Evolutionary conservation across 2,329 filamentous ascomycete species (phyloP).

Genomic region (Diaporthe vexans): DNA sequence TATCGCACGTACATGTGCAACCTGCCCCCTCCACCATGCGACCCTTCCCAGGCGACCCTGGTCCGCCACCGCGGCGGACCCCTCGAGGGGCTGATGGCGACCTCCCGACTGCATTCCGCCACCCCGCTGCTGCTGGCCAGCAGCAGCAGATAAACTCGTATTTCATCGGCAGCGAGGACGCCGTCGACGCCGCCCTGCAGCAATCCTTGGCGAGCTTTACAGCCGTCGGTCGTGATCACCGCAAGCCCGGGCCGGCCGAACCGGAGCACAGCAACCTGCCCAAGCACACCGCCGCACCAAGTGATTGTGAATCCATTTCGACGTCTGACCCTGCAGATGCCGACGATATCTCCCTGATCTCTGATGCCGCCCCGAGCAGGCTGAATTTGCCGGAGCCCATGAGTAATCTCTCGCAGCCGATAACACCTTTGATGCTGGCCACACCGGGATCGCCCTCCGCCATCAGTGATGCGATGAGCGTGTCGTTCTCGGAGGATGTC

Average conservation of each 20-base stretch:
- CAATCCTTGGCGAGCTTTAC: slow-evolving; percentile 47
- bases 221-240: slow-evolving; percentile 50
- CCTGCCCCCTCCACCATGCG: slow-evolving; percentile 53
- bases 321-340: slow-evolving; percentile 32
- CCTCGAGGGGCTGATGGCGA: slow-evolving; percentile 55
- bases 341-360: slow-evolving; percentile 35
- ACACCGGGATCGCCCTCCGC: slow-evolving; percentile 57
- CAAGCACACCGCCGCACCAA: slow-evolving; percentile 34
- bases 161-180: slow-evolving; percentile 64
- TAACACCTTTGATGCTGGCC: slow-evolving; percentile 60
- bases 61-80: slow-evolving; percentile 56
- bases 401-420: slow-evolving; percentile 56
- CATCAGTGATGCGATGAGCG: slow-evolving; percentile 65
- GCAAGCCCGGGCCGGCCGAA: slow-evolving; percentile 46
- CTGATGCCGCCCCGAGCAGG: slow-evolving; percentile 42
- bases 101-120: slow-evolving; percentile 50
- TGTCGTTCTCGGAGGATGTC: slow-evolving; percentile 62
- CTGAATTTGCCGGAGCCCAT: slow-evolving; percentile 36
- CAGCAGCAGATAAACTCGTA: slow-evolving; percentile 63
- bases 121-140: slow-evolving; percentile 45
- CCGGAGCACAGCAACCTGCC: slow-evolving; percentile 30
- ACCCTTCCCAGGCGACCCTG: slow-evolving; percentile 59
- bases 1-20: slow-evolving; percentile 39
- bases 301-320: slow-evolving; percentile 34
- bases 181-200: slow-evolving; percentile 58